Percentiles rank a stretch among this genome's conserved stretches.
phyloP scores from a whole-genome alignment of 306 rosid genomes.

The Malus fusca region DNA sequence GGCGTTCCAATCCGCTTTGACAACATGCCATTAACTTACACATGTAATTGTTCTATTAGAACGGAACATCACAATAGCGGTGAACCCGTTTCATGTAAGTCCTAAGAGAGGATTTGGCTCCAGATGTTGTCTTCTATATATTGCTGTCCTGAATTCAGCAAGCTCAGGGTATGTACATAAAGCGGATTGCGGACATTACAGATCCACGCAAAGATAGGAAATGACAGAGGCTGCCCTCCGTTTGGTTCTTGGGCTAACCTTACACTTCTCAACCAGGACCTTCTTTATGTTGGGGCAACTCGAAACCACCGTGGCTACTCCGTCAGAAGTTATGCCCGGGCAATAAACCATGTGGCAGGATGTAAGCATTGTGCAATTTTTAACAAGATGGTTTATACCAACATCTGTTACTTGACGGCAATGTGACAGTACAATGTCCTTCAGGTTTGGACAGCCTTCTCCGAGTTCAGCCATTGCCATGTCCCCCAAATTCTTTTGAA shows the following conservation, averaged over 20 bases:
- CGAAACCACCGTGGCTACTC: slow-evolving; percentile 84
- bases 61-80: no score
- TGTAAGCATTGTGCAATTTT: slow-evolving; percentile 55
- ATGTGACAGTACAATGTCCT: slow-evolving; percentile 71
- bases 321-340: slow-evolving; percentile 65
- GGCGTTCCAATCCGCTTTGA: no score
- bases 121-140: background rate
- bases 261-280: slow-evolving; percentile 90
- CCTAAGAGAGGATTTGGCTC: background rate
- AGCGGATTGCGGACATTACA: slow-evolving; percentile 26
- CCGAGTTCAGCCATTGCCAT: slow-evolving; percentile 84
- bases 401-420: slow-evolving; percentile 89
- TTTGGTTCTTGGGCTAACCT: slow-evolving; percentile 84
- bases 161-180: slow-evolving; percentile 2
- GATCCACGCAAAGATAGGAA: slow-evolving; percentile 76
- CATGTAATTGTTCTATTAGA: no score
- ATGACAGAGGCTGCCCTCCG: slow-evolving; percentile 77
- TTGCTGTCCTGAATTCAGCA: background rate
- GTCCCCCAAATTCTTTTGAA: slow-evolving; percentile 75
- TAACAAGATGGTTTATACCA: slow-evolving; percentile 72
- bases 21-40: no score
- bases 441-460: slow-evolving; percentile 71
- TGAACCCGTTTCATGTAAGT: no score
- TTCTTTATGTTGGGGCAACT: slow-evolving; percentile 76
- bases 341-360: slow-evolving; percentile 94